A percentile compares a stretch with the other conserved stretches of the same genome.
These are phyloP conservation scores for Exophiala sideris DNA, from an alignment of 2,329 filamentous ascomycete species.

Conservation along the genomic window DNA sequence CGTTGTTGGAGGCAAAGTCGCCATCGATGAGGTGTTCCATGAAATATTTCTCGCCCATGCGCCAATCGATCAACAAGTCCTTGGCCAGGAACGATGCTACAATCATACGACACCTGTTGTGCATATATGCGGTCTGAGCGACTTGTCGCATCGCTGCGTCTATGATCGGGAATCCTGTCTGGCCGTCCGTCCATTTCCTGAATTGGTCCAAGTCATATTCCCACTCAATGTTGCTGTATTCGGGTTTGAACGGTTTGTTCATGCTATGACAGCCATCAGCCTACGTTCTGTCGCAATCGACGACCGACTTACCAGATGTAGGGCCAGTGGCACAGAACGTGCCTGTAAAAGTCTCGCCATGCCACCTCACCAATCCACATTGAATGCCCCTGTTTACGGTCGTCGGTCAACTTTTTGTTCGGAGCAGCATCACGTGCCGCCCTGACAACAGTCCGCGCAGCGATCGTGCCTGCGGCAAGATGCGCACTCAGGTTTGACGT, in stretches of 20 bases:
- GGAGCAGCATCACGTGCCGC: slow-evolving; percentile 62
- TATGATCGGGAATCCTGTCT: slow-evolving; percentile 77
- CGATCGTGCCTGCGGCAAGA: slow-evolving; percentile 65
- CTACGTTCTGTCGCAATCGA: neutral
- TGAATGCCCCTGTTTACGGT: slow-evolving; percentile 38
- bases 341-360: slow-evolving; percentile 85
- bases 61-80: slow-evolving; percentile 78
- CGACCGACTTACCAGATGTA: slow-evolving; percentile 49
- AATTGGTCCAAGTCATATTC: slow-evolving; percentile 70
- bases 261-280: slow-evolving; percentile 45
- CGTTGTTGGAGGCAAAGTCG: slow-evolving; percentile 76
- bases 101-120: slow-evolving; percentile 82
- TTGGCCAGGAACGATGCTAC: slow-evolving; percentile 77
- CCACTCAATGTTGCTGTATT: slow-evolving; percentile 80
- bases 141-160: slow-evolving; percentile 84
- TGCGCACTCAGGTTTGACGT: slow-evolving; percentile 73
- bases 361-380: slow-evolving; percentile 83
- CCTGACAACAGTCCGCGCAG: slow-evolving; percentile 64
- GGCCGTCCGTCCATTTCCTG: slow-evolving; percentile 68
- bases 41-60: slow-evolving; percentile 75
- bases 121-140: slow-evolving; percentile 68
- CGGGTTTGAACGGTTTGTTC: slow-evolving; percentile 76
- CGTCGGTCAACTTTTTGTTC: slow-evolving; percentile 44
- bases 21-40: slow-evolving; percentile 78
- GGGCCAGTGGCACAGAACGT: slow-evolving; percentile 81